Evolutionary conservation across 164 flowering plant species (phyloP).

Genomic region (Pachysandra terminalis): DNA sequence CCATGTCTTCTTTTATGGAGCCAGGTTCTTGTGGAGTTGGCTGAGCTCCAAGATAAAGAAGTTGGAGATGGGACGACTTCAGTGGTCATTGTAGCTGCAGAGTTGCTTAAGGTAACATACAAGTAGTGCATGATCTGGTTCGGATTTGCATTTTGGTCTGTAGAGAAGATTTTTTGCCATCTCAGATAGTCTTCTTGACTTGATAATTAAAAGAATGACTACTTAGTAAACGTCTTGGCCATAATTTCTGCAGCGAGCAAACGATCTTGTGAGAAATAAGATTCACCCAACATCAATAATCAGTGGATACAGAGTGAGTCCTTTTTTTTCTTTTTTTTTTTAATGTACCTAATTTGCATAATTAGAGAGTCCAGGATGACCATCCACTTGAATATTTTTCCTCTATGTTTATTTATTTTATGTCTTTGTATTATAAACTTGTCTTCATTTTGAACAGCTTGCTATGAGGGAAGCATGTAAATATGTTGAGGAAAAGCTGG

Average conservation of each 20-base stretch:
- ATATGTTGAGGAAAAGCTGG: conserved; percentile 79
- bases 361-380: neutral
- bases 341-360: too few species aligned
- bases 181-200: neutral
- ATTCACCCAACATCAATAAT: conserved; percentile 97
- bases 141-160: neutral
- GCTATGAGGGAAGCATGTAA: conserved; percentile 95
- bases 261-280: conserved; percentile 90
- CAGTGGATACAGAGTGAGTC: conserved; percentile 90
- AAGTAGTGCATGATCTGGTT: neutral
- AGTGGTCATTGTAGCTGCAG: conserved; percentile 95
- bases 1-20: neutral
- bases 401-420: neutral
- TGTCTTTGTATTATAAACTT: neutral
- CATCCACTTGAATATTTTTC: neutral
- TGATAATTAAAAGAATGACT: neutral
- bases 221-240: neutral
- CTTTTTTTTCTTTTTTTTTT: neutral
- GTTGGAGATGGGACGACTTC: conserved; percentile 99
- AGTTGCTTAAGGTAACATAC: conserved; percentile 77
- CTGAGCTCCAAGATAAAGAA: conserved; percentile 98
- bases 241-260: conserved; percentile 73
- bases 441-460: conserved; percentile 46
- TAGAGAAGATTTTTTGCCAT: neutral
- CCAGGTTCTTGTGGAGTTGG: conserved; percentile 96